Conservation (phyloP, 2,329 filamentous ascomycete genomes). For the Paraphoma chrysanthemicola region DNA sequence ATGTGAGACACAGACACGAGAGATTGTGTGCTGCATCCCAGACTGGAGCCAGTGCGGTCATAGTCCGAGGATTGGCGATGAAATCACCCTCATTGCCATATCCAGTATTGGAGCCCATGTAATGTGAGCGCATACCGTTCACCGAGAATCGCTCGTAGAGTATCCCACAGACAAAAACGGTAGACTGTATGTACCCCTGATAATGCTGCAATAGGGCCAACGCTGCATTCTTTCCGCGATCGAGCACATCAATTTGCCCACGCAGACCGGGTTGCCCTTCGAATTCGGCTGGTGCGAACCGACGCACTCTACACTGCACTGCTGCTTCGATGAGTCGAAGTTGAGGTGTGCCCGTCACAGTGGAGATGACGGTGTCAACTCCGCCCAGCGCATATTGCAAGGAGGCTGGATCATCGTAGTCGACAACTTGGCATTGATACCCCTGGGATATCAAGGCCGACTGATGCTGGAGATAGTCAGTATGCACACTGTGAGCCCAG, state of each 20-base stretch:
- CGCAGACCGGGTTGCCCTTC: constrained; percentile 68
- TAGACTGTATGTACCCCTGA: constrained; percentile 67
- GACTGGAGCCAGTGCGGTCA: constrained; percentile 66
- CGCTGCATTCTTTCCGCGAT: constrained; percentile 66
- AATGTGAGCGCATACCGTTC: constrained; percentile 66
- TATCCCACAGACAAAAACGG: constrained; percentile 75
- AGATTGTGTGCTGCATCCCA: constrained; percentile 57
- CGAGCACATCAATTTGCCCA: constrained; percentile 64
- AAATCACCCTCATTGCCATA: constrained; percentile 68
- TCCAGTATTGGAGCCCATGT: constrained; percentile 65
- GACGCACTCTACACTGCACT: constrained; percentile 66
- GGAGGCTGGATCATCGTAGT: constrained; percentile 66
- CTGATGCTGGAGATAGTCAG: constrained; percentile 55
- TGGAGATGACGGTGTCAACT: constrained; percentile 77
- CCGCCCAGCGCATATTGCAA: constrained; percentile 73
- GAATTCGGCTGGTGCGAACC: constrained; percentile 79
- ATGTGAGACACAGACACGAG: constrained; percentile 67
- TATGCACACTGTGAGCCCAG: neutral
- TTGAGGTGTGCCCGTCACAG: constrained; percentile 70
- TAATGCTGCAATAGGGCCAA: constrained; percentile 64
- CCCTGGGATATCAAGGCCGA: constrained; percentile 62
- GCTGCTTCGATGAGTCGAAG: constrained; percentile 76
- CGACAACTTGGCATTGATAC: constrained; percentile 72
- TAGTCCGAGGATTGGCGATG: constrained; percentile 66
- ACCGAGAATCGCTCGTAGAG: constrained; percentile 76